phyloP scores from a whole-genome alignment of 306 rosid species.

The Comarum palustre region DNA sequence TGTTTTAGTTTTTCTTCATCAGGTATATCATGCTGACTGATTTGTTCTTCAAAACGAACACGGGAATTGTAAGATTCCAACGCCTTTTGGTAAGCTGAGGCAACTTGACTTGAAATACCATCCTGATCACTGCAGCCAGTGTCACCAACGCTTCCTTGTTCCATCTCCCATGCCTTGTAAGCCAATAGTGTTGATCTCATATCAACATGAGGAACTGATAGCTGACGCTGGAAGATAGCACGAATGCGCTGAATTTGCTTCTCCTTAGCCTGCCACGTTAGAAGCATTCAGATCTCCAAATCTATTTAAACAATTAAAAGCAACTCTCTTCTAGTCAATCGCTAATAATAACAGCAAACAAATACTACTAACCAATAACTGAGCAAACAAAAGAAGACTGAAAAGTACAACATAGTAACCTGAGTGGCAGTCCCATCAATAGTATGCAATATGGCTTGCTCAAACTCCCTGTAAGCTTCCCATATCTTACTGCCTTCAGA shows the following conservation, averaged over 20 bases:
- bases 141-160: slow-evolving; percentile 48
- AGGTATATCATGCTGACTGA: slow-evolving; percentile 47
- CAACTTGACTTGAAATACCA: slow-evolving; percentile 55
- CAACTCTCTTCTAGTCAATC: not conserved
- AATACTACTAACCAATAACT: not conserved
- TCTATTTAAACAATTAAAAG: not conserved
- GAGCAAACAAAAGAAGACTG: not conserved
- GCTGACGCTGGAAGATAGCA: slow-evolving; percentile 76
- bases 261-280: slow-evolving; percentile 57
- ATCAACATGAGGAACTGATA: slow-evolving; percentile 74
- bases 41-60: slow-evolving; percentile 55
- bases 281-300: slow-evolving; percentile 29
- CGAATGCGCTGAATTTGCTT: slow-evolving; percentile 69
- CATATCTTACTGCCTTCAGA: slow-evolving; percentile 69
- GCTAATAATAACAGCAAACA: not conserved
- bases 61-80: slow-evolving; percentile 72
- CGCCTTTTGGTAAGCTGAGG: slow-evolving; percentile 65
- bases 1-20: slow-evolving; percentile 65
- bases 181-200: slow-evolving; percentile 61
- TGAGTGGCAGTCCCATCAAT: slow-evolving; percentile 53
- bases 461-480: slow-evolving; percentile 75
- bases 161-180: slow-evolving; percentile 83
- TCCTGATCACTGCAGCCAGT: slow-evolving; percentile 38
- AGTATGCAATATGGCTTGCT: slow-evolving; percentile 55
- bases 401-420: slow-evolving; percentile 34